phyloP scores from a whole-genome alignment of 768 basidiomycete genomes.

The Postia placenta region DNA sequence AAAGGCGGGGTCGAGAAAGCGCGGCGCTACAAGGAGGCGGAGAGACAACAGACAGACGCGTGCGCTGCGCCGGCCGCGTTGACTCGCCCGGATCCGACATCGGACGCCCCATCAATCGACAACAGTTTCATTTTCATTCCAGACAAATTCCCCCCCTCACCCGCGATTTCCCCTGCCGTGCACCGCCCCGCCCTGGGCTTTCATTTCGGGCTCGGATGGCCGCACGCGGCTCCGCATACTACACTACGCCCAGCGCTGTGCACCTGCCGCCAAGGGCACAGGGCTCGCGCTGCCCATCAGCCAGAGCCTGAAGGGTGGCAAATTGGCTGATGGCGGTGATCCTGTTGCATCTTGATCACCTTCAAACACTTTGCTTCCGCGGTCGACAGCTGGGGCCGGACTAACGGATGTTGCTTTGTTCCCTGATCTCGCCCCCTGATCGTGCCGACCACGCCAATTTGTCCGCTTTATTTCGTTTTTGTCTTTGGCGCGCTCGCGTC shows the following conservation, averaged over 20 bases:
- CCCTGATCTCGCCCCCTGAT: constrained; percentile 3
- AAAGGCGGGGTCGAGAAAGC: neutral
- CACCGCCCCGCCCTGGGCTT: neutral
- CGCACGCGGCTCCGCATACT: neutral
- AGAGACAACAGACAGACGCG: neutral
- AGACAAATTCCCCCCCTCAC: neutral
- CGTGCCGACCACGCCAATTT: neutral
- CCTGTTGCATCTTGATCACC: neutral
- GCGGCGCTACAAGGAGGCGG: neutral
- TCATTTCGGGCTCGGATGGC: neutral
- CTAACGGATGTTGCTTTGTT: constrained; percentile 2
- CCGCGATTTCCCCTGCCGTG: neutral
- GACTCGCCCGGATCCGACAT: constrained; percentile 5
- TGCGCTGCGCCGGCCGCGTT: neutral
- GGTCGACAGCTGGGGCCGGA: neutral
- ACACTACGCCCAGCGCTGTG: neutral
- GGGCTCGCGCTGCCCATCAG: neutral
- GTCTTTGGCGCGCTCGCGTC: neutral
- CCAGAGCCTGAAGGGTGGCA: neutral
- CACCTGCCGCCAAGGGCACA: neutral
- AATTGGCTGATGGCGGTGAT: constrained; percentile 5
- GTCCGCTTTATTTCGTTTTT: neutral
- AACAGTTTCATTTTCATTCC: constrained; percentile 2
- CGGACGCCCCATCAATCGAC: constrained; percentile 1
- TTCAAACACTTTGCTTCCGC: constrained; percentile 4